A percentile compares a stretch with the other conserved stretches of the same genome.
Conservation (phyloP, 495 filamentous ascomycete genomes). For the Tuber borchii region DNA sequence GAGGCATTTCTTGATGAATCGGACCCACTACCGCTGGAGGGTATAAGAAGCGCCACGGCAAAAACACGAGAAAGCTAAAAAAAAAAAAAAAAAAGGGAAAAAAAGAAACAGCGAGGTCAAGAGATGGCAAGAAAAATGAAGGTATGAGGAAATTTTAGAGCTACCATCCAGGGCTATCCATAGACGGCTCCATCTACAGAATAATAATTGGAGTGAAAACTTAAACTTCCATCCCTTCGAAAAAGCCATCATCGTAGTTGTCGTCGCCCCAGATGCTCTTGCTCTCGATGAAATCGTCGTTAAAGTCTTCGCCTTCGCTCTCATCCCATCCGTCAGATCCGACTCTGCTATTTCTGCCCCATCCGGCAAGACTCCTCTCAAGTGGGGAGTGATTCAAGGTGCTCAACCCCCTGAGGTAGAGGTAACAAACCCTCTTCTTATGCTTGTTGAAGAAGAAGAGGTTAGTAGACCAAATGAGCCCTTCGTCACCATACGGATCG, state of each 20-base stretch:
- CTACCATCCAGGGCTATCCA: not conserved
- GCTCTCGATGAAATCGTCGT: constrained; percentile 45
- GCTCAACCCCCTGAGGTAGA: constrained; percentile 80
- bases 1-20: not conserved
- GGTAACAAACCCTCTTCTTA: constrained; percentile 87
- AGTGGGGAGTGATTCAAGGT: constrained; percentile 65
- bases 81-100: not conserved
- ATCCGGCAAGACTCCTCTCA: constrained; percentile 40
- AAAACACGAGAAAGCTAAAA: not conserved
- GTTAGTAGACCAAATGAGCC: constrained; percentile 87
- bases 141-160: not conserved
- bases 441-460: constrained; percentile 97
- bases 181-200: not conserved
- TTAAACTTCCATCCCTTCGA: constrained; percentile 33
- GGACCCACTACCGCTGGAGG: not conserved
- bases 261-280: constrained; percentile 49
- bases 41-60: not conserved
- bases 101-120: not conserved
- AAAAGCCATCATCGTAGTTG: constrained; percentile 36
- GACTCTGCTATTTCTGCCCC: constrained; percentile 13
- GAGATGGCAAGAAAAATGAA: not conserved
- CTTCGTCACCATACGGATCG: constrained; percentile 78
- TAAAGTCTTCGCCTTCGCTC: constrained; percentile 42
- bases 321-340: constrained; percentile 36
- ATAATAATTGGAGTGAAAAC: not conserved